Base-by-base conservation (phyloP, 1,284 basidiomycete genomes). In the Tausonia pullulans region DNA sequence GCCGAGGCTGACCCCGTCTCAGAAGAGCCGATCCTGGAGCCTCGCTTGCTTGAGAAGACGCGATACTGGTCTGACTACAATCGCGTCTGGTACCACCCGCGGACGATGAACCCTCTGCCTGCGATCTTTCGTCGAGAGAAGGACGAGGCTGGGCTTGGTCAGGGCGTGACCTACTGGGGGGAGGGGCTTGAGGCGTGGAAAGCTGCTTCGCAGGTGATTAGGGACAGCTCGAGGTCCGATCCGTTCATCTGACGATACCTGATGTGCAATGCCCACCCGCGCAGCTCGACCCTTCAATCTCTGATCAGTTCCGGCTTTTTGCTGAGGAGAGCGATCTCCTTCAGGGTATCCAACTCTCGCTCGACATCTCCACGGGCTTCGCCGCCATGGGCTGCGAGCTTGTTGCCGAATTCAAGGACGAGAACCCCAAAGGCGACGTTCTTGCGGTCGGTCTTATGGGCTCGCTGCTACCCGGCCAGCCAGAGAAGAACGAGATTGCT, bases 41-140 rank as follows among this genome's bases (percentile, higher is more conserved):
- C 9, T 63, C 67, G 57, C 48, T 60, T 53, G 40, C 68, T 72
- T 41, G 45, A 27, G 54, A 72, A 79, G n/a, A 75, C 86, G 66
- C 79, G 83, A 68, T 87, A 81, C 71, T 90, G 87, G 87, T 87
- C 87, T 3, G 87, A 90, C 74, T 88, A 83, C 69, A 86, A 79
- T 69, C 83, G 85, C 44, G 80, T 87, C 39, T 84, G 81, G 72
- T 85, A 84, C 71, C 77, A 81, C 67, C 85, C 85, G 16, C 81
- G 82, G 67, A 82, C 84, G 10, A 71, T 86, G 10, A 86, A 88
- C 69, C 78, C 78, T 61, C 69, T 90, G 27, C 82, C 85, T 10
- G 83, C 85, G 68, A 71, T 75, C 43, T 72, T 79, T 9, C 81
- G 82, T 46, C 81, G 81, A 79, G 82, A 83, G 45, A 53, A 48